Base-by-base conservation (phyloP, 164 flowering plant genomes). In the Berberis thunbergii region DNA sequence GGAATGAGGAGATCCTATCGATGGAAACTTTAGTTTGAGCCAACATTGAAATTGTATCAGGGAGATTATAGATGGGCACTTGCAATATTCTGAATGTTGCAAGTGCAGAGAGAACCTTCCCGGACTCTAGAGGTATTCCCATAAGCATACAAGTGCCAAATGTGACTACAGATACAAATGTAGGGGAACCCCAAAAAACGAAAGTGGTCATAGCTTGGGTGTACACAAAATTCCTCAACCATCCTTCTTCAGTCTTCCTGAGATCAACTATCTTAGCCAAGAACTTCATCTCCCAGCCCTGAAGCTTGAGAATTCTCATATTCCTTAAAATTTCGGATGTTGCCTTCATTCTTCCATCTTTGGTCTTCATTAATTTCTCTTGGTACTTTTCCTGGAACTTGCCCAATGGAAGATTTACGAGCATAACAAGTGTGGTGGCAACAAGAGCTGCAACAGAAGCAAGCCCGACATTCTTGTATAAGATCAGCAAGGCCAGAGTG, bases 221-320 rank as follows among this genome's bases (percentile, higher is more conserved):
- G 49, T 80, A 84, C 38, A 74, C 60, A 54, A 26, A 75, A 49
- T 74, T 81, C 45, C 41, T 70, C 62, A 82, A 56, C 83, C 83
- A 84, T 4, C 72, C 67, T 41, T 63, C 45, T 64, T 85, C 87
- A 4, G 4, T 65, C 26, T 70, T 61, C 70, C 89, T 54, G 8
- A 82, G 62, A 7, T 76, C 74, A 1, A 54, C 46, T 12, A 84
- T 70, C 57, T 75, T 81, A 2, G 81, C 72, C 73, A 78, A 62
- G 61, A 81, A 85, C 72, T 77, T 83, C 81, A 75, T 69, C 64
- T 85, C 89, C 87, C 87, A 83, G 2, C 76, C 85, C 43, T 83
- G 85, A 57, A 85, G 82, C 57, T 85, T 85, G 4, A 85, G 78
- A 61, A 81, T 80, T 50, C 82, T 75, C 84, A 84, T 84, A 68